Percentiles rank a stretch among this genome's conserved stretches.
Evolutionary conservation across 2,329 filamentous ascomycete species (phyloP).

Genomic region (Metarhizium anisopliae): DNA sequence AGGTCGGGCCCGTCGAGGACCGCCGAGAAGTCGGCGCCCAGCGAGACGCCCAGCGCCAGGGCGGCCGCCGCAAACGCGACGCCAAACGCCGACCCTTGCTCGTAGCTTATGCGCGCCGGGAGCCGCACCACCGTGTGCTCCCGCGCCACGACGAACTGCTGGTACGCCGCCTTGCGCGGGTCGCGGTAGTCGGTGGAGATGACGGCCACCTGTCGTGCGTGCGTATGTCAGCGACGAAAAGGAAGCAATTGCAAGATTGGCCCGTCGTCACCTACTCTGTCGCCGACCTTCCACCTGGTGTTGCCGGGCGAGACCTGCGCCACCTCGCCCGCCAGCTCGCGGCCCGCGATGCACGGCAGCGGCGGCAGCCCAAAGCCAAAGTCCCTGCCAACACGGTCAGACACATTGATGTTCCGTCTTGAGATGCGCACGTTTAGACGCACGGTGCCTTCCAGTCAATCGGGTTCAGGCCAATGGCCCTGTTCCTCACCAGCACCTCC

Average conservation of each 20-base stretch:
- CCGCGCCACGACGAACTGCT: slow-evolving; percentile 58
- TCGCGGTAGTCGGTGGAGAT: slow-evolving; percentile 70
- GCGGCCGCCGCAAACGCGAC: slow-evolving; percentile 65
- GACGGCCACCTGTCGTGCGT: slow-evolving; percentile 37
- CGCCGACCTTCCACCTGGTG: slow-evolving; percentile 45
- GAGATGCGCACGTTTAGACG: slow-evolving; percentile 16
- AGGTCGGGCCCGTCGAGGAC: slow-evolving; percentile 50
- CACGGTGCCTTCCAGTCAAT: slow-evolving; percentile 70
- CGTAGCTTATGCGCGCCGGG: slow-evolving; percentile 40
- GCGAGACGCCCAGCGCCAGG: slow-evolving; percentile 57
- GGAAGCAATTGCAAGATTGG: too few species aligned
- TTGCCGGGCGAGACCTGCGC: slow-evolving; percentile 29
- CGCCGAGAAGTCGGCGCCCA: slow-evolving; percentile 56
- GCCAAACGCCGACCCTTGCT: slow-evolving; percentile 54
- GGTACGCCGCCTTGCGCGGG: slow-evolving; percentile 61
- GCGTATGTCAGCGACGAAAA: too few species aligned
- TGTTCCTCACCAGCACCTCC: slow-evolving; percentile 55
- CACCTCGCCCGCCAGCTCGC: slow-evolving; percentile 60
- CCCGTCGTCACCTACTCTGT: too few species aligned
- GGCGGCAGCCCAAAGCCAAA: slow-evolving; percentile 61
- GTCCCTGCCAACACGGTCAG: slow-evolving; percentile 35
- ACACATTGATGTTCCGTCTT: too few species aligned
- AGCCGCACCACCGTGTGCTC: slow-evolving; percentile 57
- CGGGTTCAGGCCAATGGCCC: slow-evolving; percentile 63
- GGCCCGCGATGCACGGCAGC: slow-evolving; percentile 59